phyloP scores from a whole-genome alignment of 2,329 filamentous ascomycete genomes.

The Phialemonium atrogriseum region DNA sequence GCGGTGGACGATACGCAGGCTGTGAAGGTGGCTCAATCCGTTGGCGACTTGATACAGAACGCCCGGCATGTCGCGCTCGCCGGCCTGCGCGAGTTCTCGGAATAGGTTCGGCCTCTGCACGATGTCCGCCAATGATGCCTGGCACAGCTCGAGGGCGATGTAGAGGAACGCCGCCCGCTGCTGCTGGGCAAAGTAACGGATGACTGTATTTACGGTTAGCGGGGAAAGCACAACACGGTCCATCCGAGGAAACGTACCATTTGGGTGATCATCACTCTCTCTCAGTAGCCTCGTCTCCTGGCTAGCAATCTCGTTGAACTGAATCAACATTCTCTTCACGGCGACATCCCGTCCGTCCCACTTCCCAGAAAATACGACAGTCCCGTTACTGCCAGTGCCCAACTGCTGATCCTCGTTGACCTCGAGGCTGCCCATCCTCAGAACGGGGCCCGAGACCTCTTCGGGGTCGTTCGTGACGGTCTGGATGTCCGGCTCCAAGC shows the following conservation, averaged over 20 bases:
- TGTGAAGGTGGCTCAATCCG: slow-evolving; percentile 82
- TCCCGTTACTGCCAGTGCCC: slow-evolving; percentile 88
- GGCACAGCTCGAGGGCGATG: slow-evolving; percentile 90
- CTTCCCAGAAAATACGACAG: slow-evolving; percentile 86
- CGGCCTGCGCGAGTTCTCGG: slow-evolving; percentile 60
- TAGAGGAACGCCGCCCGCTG: slow-evolving; percentile 86
- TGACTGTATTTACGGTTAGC: slow-evolving; percentile 52
- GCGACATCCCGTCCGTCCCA: slow-evolving; percentile 91
- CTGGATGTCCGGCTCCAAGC: slow-evolving; percentile 54
- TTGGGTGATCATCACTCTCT: slow-evolving; percentile 91
- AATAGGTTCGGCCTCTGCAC: slow-evolving; percentile 67
- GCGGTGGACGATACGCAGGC: slow-evolving; percentile 87
- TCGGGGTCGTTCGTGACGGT: slow-evolving; percentile 50
- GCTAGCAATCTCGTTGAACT: slow-evolving; percentile 91
- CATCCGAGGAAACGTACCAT: slow-evolving; percentile 41
- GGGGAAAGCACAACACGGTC: not conserved
- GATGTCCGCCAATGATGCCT: slow-evolving; percentile 86
- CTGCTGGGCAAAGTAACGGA: slow-evolving; percentile 91
- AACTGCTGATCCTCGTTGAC: slow-evolving; percentile 56
- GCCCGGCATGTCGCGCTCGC: slow-evolving; percentile 67
- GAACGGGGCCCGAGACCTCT: slow-evolving; percentile 49
- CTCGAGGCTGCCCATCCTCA: slow-evolving; percentile 56
- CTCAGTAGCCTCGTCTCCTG: slow-evolving; percentile 86
- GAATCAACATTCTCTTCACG: slow-evolving; percentile 92
- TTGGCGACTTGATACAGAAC: slow-evolving; percentile 84